Evolutionary conservation across 2,329 filamentous ascomycete species (phyloP).

Genomic region (Penicillium fuscoglaucum): DNA sequence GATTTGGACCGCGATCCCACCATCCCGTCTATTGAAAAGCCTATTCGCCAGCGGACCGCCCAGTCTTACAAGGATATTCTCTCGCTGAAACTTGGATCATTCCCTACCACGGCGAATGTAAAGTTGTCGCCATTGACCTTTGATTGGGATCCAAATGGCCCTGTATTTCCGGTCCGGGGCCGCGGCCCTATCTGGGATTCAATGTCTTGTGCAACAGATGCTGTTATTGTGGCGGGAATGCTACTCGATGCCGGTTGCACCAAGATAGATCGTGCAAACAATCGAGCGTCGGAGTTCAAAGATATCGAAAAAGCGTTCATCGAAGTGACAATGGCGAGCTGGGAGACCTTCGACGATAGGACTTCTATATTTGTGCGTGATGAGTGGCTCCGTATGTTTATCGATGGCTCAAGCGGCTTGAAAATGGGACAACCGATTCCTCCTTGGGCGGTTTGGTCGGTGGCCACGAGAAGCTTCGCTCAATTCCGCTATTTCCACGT

Average conservation of each 20-base stretch:
- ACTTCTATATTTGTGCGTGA: conserved; percentile 20
- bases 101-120: conserved; percentile 19
- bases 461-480: conserved; percentile 25
- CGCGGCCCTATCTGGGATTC: conserved; percentile 32
- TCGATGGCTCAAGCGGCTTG: conserved; percentile 5
- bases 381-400: conserved; percentile 19
- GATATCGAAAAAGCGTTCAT: conserved; percentile 29
- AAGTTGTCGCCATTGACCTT: conserved; percentile 13
- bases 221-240: conserved; percentile 36
- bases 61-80: conserved; percentile 16
- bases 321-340: conserved; percentile 31
- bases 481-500: conserved; percentile 30
- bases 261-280: conserved; percentile 27
- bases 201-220: conserved; percentile 33
- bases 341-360: conserved; percentile 26
- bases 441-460: conserved; percentile 26
- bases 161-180: conserved; percentile 28
- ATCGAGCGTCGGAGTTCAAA: conserved; percentile 19
- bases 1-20: conserved; percentile 34
- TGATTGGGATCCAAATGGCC: conserved; percentile 25
- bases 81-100: conserved; percentile 18
- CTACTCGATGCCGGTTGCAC: conserved; percentile 41
- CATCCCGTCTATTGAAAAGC: conserved; percentile 15
- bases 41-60: conserved; percentile 18
- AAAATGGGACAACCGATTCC: conserved; percentile 13